A percentile compares a stretch with the other conserved stretches of the same genome.
phyloP scores from a whole-genome alignment of 1,284 basidiomycete genomes.

The Lentinus polychrous region DNA sequence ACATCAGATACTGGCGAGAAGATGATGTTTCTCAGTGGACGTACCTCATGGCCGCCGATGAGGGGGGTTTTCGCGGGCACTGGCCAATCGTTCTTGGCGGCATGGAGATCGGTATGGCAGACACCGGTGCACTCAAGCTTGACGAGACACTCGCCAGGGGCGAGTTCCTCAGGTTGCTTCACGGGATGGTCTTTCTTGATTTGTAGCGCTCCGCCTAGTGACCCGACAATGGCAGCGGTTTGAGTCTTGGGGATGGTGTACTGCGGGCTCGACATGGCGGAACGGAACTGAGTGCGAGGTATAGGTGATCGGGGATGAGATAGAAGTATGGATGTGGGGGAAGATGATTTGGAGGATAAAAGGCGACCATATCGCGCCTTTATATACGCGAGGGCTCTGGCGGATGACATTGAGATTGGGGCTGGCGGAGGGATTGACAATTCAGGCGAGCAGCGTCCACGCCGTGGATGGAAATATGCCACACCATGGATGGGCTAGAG shows the following conservation, averaged over 20 bases:
- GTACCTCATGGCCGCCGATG: constrained; percentile 75
- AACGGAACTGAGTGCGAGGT: background rate
- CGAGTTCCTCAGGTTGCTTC: constrained; percentile 56
- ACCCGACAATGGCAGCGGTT: constrained; percentile 53
- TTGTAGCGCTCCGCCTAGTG: constrained; percentile 35
- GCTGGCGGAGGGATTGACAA: background rate
- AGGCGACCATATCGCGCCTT: background rate
- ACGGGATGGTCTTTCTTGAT: constrained; percentile 51
- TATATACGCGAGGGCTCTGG: background rate
- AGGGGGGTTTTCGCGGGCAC: constrained; percentile 61
- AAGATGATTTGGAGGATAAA: no score
- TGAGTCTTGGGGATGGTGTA: constrained; percentile 52
- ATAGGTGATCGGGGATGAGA: background rate
- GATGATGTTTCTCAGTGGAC: background rate
- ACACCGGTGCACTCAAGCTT: constrained; percentile 70
- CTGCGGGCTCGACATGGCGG: background rate
- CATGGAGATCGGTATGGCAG: constrained; percentile 80
- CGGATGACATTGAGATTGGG: background rate
- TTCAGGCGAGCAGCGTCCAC: background rate
- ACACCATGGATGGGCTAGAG: background rate
- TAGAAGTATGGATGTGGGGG: background rate
- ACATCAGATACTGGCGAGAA: background rate
- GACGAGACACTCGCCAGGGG: constrained; percentile 77
- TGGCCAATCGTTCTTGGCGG: constrained; percentile 69
- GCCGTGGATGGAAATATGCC: background rate